Base-by-base conservation (phyloP, 108 stramenopile species). In the Nannochloropsis gaditana region DNA sequence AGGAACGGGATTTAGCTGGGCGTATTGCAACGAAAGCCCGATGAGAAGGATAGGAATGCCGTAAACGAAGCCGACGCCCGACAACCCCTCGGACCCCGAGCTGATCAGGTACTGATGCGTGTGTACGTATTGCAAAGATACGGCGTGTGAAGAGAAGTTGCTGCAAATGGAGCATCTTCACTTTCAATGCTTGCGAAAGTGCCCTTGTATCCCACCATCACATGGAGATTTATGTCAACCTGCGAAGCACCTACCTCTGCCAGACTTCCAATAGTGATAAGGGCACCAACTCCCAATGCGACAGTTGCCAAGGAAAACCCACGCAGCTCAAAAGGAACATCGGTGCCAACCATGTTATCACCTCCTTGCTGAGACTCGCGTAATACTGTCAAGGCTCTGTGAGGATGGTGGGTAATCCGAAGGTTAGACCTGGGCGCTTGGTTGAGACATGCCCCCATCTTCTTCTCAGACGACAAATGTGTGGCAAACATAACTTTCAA, bases 251-350 rank as follows among this genome's bases (percentile, higher is more conserved):
- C 19, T 73, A 73, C 59, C 59, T 73, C 59, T n/a, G 59, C 59
- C 19, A 73, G 59, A 73, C 59, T 73, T 15, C 59, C 89, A 9
- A 89, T 80, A 1, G 97, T 98, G 83, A 96, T 91, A 11, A 89
- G 45, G 17, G 95, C 45, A 44, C 97, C 97, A 19, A 90, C 88
- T 21, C 89, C 81, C 59, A 96, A 92, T n/a, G 95, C 92, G n/a
- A 94, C 89, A 84, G 95, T 96, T 80, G 95, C 96, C 6, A 98
- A 90, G 21, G 96, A 96, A 86, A 98, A 97, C 21, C 97, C 97
- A 43, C 96, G 96, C 87, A 98, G 96, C 91, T 98, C 96, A 85
- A 98, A 97, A 9, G 97, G 97, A n/a, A 96, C 96, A 87, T 97
- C 96, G 81, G 96, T 96, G 9, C 94, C 94, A 45, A 95, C 95